Conservation (phyloP, 2,329 filamentous ascomycete species). For the Scedosporium boydii region DNA sequence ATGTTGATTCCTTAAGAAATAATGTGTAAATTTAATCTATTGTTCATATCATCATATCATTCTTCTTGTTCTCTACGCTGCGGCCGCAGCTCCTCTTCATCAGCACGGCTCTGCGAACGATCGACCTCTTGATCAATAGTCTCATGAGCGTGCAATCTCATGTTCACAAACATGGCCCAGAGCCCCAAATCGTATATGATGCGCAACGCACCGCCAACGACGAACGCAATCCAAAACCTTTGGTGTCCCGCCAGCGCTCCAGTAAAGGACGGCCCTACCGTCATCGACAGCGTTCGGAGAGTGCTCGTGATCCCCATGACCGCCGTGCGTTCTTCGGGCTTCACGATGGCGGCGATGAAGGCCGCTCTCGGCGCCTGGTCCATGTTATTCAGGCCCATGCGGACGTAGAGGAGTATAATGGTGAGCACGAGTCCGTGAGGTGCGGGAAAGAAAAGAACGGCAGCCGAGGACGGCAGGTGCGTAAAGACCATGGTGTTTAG, state of each 20-base stretch:
- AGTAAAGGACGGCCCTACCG: constrained; percentile 42
- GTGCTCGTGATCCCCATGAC: constrained; percentile 61
- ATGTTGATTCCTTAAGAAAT: too few relatives aligned
- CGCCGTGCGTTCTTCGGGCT: constrained; percentile 54
- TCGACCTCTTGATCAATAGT: not conserved
- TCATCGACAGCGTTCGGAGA: constrained; percentile 49
- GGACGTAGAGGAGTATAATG: constrained; percentile 45
- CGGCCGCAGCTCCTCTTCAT: not conserved
- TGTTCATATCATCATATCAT: too few relatives aligned
- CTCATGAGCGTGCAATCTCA: constrained; percentile 40
- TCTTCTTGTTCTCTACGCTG: too few relatives aligned
- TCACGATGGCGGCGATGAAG: constrained; percentile 58
- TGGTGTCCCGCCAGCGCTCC: constrained; percentile 42
- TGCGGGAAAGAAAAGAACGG: constrained; percentile 50
- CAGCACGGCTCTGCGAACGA: not conserved
- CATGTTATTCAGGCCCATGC: constrained; percentile 57
- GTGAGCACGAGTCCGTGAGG: constrained; percentile 41
- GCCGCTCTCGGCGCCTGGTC: constrained; percentile 58
- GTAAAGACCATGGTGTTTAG: constrained; percentile 58
- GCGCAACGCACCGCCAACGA: constrained; percentile 42
- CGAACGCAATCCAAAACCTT: constrained; percentile 53
- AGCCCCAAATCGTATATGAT: constrained; percentile 49
- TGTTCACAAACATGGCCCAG: constrained; percentile 49
- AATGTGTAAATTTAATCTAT: too few relatives aligned
- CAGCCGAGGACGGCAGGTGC: constrained; percentile 51